These are phyloP conservation scores for Fusarium domesticum DNA, from an alignment of 2,329 filamentous ascomycete species.

Conservation along the genomic window DNA sequence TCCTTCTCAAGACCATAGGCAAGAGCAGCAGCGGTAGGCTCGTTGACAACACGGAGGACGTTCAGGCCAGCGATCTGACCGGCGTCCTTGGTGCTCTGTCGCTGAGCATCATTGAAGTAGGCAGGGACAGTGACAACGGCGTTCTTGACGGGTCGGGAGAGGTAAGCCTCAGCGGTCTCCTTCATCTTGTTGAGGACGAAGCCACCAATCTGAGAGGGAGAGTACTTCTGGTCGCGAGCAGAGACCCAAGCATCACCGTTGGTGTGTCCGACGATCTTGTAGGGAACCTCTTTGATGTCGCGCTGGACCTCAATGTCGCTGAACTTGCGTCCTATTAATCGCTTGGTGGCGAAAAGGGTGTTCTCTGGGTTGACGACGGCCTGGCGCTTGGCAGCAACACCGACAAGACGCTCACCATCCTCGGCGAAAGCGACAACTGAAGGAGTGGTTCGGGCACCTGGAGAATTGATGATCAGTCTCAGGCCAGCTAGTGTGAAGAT, in stretches of 20 bases:
- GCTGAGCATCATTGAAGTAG: constrained; percentile 98
- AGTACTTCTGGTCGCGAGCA: constrained; percentile 92
- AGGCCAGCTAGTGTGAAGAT: constrained; percentile 2
- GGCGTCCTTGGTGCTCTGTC: constrained; percentile 97
- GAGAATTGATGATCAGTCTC: constrained; percentile 6
- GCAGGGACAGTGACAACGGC: constrained; percentile 95
- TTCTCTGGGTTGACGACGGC: constrained; percentile 98
- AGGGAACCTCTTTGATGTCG: constrained; percentile 95
- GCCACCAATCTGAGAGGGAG: constrained; percentile 95
- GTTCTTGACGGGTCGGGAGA: constrained; percentile 88
- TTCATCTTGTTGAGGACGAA: constrained; percentile 99
- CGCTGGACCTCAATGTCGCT: constrained; percentile 90
- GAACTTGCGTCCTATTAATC: constrained; percentile 97
- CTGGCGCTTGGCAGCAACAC: constrained; percentile 96
- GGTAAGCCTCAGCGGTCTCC: constrained; percentile 93
- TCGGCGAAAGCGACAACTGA: constrained; percentile 95
- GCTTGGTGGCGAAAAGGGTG: constrained; percentile 97
- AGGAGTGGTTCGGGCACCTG: constrained; percentile 46
- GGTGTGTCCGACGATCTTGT: constrained; percentile 96
- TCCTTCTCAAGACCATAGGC: constrained; percentile 97
- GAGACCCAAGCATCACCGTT: constrained; percentile 97
- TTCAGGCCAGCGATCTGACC: constrained; percentile 95
- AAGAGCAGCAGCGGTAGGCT: constrained; percentile 92
- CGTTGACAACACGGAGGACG: constrained; percentile 96
- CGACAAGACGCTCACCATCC: constrained; percentile 92